phyloP scores from a whole-genome alignment of 768 basidiomycete species.

The Tylopilus subfusipes region DNA sequence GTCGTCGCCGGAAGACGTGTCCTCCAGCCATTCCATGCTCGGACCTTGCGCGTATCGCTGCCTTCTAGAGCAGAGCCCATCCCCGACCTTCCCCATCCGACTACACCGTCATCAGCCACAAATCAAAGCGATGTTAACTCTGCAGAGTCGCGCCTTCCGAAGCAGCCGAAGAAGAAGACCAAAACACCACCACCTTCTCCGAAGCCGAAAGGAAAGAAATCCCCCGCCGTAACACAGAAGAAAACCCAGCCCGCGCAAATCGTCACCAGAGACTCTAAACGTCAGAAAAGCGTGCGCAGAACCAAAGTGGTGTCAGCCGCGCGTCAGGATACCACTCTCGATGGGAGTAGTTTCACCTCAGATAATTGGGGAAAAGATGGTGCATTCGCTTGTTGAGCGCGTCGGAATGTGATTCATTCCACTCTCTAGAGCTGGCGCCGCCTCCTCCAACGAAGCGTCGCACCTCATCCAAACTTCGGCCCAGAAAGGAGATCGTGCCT shows the following conservation, averaged over 20 bases:
- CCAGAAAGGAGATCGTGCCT: constrained; percentile 1
- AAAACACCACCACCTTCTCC: neutral
- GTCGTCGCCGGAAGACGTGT: constrained; percentile 17
- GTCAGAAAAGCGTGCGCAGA: constrained; percentile 2
- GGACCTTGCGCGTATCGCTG: constrained; percentile 8
- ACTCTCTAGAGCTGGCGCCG: constrained; percentile 14
- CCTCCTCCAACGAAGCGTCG: constrained; percentile 3
- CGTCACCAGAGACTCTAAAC: neutral
- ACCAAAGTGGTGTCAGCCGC: neutral
- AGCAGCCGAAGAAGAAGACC: neutral
- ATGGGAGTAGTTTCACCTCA: constrained; percentile 2
- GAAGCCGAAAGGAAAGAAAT: constrained; percentile 1
- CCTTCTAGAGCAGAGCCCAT: neutral
- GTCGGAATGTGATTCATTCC: neutral
- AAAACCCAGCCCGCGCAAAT: constrained; percentile 6
- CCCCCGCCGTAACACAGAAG: neutral
- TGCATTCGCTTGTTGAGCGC: neutral
- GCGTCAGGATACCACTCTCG: neutral
- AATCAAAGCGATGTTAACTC: neutral
- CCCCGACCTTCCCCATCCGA: neutral
- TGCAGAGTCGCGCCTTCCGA: neutral
- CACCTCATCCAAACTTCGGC: neutral
- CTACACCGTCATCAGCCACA: neutral
- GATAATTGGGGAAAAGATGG: constrained; percentile 28
- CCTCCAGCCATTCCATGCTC: constrained; percentile 11